These are phyloP conservation scores for Colletotrichum sp. DNA, from an alignment of 2,329 filamentous ascomycete genomes.

Conservation along the genomic window DNA sequence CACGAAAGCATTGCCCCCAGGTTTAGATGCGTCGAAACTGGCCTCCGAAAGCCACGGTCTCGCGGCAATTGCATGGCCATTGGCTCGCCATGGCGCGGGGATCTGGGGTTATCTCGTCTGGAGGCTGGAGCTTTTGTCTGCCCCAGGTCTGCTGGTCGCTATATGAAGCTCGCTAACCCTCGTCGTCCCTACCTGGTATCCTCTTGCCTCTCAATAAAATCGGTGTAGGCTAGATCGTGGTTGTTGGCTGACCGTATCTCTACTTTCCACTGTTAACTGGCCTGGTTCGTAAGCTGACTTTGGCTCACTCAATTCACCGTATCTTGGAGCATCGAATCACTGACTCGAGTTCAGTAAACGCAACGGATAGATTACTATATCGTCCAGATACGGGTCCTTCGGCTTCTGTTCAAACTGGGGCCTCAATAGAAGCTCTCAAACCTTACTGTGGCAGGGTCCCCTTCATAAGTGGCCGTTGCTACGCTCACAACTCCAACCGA, in stretches of 20 bases:
- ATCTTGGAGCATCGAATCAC: neutral
- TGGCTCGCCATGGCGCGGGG: neutral
- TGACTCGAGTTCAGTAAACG: neutral
- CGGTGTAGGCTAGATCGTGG: neutral
- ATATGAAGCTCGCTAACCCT: neutral
- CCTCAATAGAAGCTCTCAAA: neutral
- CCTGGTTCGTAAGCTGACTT: neutral
- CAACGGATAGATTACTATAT: neutral
- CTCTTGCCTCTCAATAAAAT: neutral
- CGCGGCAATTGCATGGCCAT: neutral
- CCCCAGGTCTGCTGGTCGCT: neutral
- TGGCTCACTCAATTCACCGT: neutral
- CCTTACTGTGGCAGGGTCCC: neutral
- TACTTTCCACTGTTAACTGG: neutral
- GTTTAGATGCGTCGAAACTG: neutral
- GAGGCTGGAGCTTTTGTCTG: neutral
- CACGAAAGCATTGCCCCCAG: slow-evolving; percentile 2
- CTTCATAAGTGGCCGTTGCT: neutral
- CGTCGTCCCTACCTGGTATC: neutral
- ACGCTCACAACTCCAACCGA: neutral
- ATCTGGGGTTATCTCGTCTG: neutral
- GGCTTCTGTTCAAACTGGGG: neutral
- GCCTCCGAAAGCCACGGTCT: neutral
- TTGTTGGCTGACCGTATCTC: neutral
- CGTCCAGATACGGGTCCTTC: neutral